Evolutionary conservation across 176 grass and related monocot species (phyloP), one percentile per base, ranked within the genome.

Genomic region (Puccinellia tenuiflora): DNA sequence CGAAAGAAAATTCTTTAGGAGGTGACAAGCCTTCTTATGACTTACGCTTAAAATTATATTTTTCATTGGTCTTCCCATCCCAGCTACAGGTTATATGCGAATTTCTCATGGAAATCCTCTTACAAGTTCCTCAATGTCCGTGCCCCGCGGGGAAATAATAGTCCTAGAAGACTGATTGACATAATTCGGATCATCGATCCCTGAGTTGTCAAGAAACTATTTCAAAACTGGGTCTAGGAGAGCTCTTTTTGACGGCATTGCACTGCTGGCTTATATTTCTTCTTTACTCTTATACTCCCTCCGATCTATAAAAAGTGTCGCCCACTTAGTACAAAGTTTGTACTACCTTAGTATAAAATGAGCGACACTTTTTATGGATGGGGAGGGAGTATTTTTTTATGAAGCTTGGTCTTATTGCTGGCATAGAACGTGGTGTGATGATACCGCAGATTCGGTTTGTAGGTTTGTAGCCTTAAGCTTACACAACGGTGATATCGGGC

Each of bases 161-260:
- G 92, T 0, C 82, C 82, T 21, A 83, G 46, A 80, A 89, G 90
- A 39, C 74, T 95, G 12, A 40, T 98, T 70, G 92, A 98, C 85
- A 86, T 98, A 40, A 91, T 98, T 61, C 81, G 84, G 30, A 86
- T 85, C 70, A 91, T 98, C 46, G n/a, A n/a, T n/a, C n/a, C 96
- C 96, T 71, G 88, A 95, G 24, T 16, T 93, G 6, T 95, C 90
- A 48, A 92, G 76, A 30, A 88, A 93, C 83, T 95, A 98, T 79
- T 98, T 98, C 80, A 95, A 28, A 86, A 91, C 84, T 51, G 70
- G 92, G 2, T 79, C 92, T 1, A 68, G 88, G 31, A 86, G 96
- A 76, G 87, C 96, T 33, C 91, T 95, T 85, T 98, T 95, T 54
- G 96, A 92, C 22, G 96, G 96, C 48, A 98, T 98, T 35, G 75